Percentiles rank a stretch among this genome's conserved stretches.
phyloP scores from a whole-genome alignment of 306 rosid genomes.

The Chamaecrista fasciculata region DNA sequence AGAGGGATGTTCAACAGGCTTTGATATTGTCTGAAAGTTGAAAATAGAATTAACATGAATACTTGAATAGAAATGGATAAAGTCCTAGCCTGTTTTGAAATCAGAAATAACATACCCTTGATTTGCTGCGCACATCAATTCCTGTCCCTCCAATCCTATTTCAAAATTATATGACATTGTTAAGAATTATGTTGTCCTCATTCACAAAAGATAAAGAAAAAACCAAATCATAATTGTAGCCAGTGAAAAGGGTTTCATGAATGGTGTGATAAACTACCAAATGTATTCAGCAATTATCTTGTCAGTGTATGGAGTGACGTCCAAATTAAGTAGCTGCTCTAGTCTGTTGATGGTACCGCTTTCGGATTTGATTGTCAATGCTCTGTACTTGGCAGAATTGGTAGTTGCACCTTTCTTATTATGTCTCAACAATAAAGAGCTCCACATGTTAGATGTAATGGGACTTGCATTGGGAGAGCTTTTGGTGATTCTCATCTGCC shows the following conservation, averaged over 20 bases:
- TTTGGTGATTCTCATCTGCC: slow-evolving; percentile 71
- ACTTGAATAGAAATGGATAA: not conserved
- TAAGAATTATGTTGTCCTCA: slow-evolving; percentile 18
- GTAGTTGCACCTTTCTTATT: slow-evolving; percentile 53
- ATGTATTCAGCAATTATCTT: slow-evolving; percentile 95
- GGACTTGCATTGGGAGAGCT: slow-evolving; percentile 48
- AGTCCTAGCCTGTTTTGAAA: slow-evolving; percentile 19
- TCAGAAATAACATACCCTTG: slow-evolving; percentile 60
- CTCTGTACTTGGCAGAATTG: slow-evolving; percentile 62
- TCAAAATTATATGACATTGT: slow-evolving; percentile 16
- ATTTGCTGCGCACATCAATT: slow-evolving; percentile 91
- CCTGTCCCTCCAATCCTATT: slow-evolving; percentile 97
- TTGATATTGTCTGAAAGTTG: slow-evolving; percentile 71
- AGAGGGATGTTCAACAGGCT: slow-evolving; percentile 89
- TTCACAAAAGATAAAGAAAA: slow-evolving; percentile 22
- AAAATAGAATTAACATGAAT: slow-evolving; percentile 17
- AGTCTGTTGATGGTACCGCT: slow-evolving; percentile 70
- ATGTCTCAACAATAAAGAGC: slow-evolving; percentile 65
- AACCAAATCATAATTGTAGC: not conserved
- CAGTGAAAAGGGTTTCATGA: not conserved
- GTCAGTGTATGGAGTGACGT: slow-evolving; percentile 76
- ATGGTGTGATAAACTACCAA: slow-evolving; percentile 50
- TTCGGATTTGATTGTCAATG: slow-evolving; percentile 56
- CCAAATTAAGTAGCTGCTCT: slow-evolving; percentile 73
- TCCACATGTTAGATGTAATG: slow-evolving; percentile 69